Conservation (phyloP, 805 yeast genomes). For the Yamadazyma nakazawae region DNA sequence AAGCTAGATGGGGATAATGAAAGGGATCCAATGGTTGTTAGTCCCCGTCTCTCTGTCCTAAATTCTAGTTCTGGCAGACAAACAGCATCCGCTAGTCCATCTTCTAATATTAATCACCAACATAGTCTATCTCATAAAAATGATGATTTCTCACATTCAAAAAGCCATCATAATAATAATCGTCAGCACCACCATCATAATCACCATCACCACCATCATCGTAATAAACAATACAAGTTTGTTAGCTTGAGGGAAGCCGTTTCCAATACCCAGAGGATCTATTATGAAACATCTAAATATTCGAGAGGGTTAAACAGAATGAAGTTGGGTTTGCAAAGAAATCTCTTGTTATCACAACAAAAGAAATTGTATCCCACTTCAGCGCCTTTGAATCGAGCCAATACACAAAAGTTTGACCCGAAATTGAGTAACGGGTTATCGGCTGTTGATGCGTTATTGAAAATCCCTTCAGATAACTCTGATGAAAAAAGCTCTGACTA, state of each 20-base stretch:
- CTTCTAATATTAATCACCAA: background rate
- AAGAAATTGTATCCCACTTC: slow-evolving; percentile 1
- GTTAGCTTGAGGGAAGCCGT: slow-evolving; percentile 31
- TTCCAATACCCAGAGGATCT: slow-evolving; percentile 15
- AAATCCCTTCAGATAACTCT: slow-evolving; percentile 14
- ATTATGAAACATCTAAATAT: slow-evolving; percentile 23
- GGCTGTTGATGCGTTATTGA: slow-evolving; percentile 19
- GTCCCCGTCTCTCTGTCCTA: background rate
- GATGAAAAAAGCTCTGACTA: slow-evolving; percentile 1
- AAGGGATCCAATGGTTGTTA: background rate
- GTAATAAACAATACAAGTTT: slow-evolving; percentile 21
- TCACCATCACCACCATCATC: slow-evolving; percentile 1
- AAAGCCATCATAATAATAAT: no score
- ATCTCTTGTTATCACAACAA: slow-evolving; percentile 4
- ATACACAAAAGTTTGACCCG: slow-evolving; percentile 2
- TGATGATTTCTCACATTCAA: background rate
- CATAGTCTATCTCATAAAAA: background rate
- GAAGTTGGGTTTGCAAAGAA: slow-evolving; percentile 24
- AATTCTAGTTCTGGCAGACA: background rate
- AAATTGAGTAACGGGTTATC: slow-evolving; percentile 8
- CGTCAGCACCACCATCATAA: slow-evolving; percentile 13
- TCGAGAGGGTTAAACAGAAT: slow-evolving; percentile 34
- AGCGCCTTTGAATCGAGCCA: background rate
- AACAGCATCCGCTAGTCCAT: background rate
- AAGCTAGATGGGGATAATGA: background rate